Evolutionary conservation across 2,329 filamentous ascomycete genomes (phyloP), one percentile per base, ranked within the genome.

Genomic region (Curvularia verruculosa): DNA sequence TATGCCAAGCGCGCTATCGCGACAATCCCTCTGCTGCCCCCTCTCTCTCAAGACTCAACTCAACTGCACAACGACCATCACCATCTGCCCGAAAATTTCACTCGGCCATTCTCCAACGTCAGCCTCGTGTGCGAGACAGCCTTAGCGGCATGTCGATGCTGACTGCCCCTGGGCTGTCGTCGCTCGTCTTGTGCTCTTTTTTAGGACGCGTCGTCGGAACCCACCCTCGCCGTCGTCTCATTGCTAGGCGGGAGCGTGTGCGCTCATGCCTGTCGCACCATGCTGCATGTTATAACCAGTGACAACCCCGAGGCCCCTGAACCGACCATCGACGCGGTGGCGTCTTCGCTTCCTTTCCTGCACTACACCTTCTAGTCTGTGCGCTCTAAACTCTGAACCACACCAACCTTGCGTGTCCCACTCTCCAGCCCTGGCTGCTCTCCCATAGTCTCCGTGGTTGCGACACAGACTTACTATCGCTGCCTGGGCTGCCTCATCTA

Each of bases 261-360:
- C 67, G 66, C 46, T 60, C 60, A 64, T 65, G 64, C 66, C 58
- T 67, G 71, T 72, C 68, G 65, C 70, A 73, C 71, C 64, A 73
- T 61, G 34, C 40, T 46, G 49, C 59, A 50, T 61, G 66, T 62
- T 68, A 68, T 69, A 54, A 54, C 49, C 45, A 46, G 43, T 41
- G 49, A 24, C 59, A 47, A 54, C 37, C 46, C 43, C 49, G 53
- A 41, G 59, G 52, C 64, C 69, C 66, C 65, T 68, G 61, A 60
- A 54, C 61, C 64, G 60, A 58, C 63, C 49, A 54, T 58, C 56
- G 61, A 60, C 49, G 54, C 49, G 58, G 63, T 67, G 61, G 65
- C 66, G 61, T 68, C 51, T 61, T 69, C 65, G 66, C 61, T 53
- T 61, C 66, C 66, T 62, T 53, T 61, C 66, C 66, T 63, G 64